These are phyloP conservation scores for Lodderomyces margitis DNA, from an alignment of 1,139 yeast species.

Conservation along the genomic window DNA sequence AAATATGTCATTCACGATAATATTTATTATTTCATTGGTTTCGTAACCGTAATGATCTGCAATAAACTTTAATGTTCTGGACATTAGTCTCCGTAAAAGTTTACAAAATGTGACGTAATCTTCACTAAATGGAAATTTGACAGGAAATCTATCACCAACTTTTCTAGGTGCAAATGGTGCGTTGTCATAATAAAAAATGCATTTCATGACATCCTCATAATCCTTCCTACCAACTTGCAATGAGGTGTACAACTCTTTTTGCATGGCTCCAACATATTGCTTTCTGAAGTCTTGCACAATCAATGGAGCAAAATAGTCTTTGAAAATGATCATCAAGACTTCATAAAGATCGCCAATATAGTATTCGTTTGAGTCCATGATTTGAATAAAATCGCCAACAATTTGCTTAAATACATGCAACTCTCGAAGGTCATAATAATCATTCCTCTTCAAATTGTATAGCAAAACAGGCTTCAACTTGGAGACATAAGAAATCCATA, in stretches of 20 bases:
- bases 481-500: slow-evolving; percentile 71
- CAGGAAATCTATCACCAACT: slow-evolving; percentile 47
- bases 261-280: slow-evolving; percentile 62
- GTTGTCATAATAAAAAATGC: slow-evolving; percentile 69
- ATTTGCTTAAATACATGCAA: slow-evolving; percentile 47
- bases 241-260: slow-evolving; percentile 89
- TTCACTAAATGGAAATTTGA: slow-evolving; percentile 84
- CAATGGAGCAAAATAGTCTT: slow-evolving; percentile 56
- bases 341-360: slow-evolving; percentile 62
- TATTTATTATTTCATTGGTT: slow-evolving; percentile 42
- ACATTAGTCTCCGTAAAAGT: slow-evolving; percentile 57
- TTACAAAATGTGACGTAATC: slow-evolving; percentile 85
- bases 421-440: slow-evolving; percentile 29
- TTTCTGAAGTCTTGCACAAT: slow-evolving; percentile 56
- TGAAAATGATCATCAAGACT: slow-evolving; percentile 57
- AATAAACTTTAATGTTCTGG: slow-evolving; percentile 60
- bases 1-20: slow-evolving; percentile 58
- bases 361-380: slow-evolving; percentile 71
- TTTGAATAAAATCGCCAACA: slow-evolving; percentile 71
- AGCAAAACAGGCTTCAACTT: slow-evolving; percentile 57
- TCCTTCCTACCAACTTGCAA: slow-evolving; percentile 60
- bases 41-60: slow-evolving; percentile 61
- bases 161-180: slow-evolving; percentile 43
- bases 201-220: slow-evolving; percentile 59
- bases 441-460: slow-evolving; percentile 31